Base-by-base conservation (phyloP, 805 yeast species). In the Cyberlindnera suaveolens region DNA sequence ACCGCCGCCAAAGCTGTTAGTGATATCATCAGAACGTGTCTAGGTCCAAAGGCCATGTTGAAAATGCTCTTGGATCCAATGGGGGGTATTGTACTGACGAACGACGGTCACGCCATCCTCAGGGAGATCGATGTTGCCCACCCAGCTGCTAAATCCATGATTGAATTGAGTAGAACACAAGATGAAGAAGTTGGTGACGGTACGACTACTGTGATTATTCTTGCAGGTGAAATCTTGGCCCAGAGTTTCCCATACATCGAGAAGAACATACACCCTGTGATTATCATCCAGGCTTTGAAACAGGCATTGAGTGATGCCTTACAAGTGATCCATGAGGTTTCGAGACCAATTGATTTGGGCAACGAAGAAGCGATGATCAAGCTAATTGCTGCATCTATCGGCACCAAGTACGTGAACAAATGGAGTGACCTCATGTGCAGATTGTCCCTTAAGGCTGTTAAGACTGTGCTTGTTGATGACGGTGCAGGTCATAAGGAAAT, bases 1-100 rank as follows among this genome's bases (percentile, higher is more conserved):
- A 88, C 97, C 5, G 99, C 99, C 4, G 99, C 99, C n/a, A 93
- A 93, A 62, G 96, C 99, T 2, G 98, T 91, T 34, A 95, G 97
- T 1, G 99, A 93, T 65, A 91, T 93, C 60, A 88, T 93, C 56
- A 78, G 99, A 65, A 93, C 99, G 20, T 93, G 99, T 75, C 73
- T 93, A 47, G 99, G 99, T 16, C 99, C 99, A 42, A 91, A 91
- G 65, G 99, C 99, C 31, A 93, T 93, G 99, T 77, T 93, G 49
- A 93, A 93, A 70, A 91, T 93, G 98, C 73, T 93, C 42, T 72
- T 93, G 50, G 99, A 93, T 62, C 99, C 99, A 44, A 68, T 70
- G 74, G 91, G 93, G 29, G 99, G 99, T 29, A 85, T 93, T 53
- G 97, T 91, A 14, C 73, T 93, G 51, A 93, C 99, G 44, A 93